These are phyloP conservation scores for Thalassiosira pacifica DNA, from an alignment of 352 stramenopile genomes.

Conservation along the genomic window DNA sequence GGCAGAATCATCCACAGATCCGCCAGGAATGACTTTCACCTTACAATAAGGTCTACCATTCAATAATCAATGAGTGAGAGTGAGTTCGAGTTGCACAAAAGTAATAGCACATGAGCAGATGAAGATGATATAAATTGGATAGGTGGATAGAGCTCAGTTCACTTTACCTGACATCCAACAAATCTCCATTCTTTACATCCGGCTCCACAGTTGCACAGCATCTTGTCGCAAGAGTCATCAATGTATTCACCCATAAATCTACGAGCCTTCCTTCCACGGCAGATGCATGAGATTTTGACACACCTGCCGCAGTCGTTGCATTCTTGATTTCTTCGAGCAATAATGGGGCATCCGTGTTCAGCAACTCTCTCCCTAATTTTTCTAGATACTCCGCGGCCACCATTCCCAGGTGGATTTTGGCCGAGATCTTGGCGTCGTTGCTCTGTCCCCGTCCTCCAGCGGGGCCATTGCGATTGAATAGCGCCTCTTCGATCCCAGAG, in stretches of 20 bases:
- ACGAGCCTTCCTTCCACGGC: slow-evolving; percentile 44
- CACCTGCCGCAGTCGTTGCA: slow-evolving; percentile 16
- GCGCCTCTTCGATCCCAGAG: slow-evolving; percentile 49
- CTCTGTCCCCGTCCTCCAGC: slow-evolving; percentile 25
- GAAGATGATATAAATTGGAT: no score
- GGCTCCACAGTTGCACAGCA: slow-evolving; percentile 84
- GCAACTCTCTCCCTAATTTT: slow-evolving; percentile 76
- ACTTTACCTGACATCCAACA: slow-evolving; percentile 87
- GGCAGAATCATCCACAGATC: slow-evolving; percentile 90
- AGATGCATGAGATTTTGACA: slow-evolving; percentile 14
- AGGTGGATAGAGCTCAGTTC: no score
- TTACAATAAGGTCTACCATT: slow-evolving; percentile 89
- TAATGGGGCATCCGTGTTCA: slow-evolving; percentile 77
- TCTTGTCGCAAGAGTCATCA: slow-evolving; percentile 82
- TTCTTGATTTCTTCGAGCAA: slow-evolving; percentile 73
- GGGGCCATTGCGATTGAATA: no score
- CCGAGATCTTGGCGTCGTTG: slow-evolving; percentile 57
- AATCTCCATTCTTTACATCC: slow-evolving; percentile 85
- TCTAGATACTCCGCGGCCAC: slow-evolving; percentile 82
- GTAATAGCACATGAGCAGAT: no score
- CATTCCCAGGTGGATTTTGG: slow-evolving; percentile 71
- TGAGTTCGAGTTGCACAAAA: no score
- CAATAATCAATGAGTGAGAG: no score
- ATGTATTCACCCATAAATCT: slow-evolving; percentile 80
- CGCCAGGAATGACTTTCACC: slow-evolving; percentile 88